Evolutionary conservation across 805 yeast genomes (phyloP).

Genomic region (Lipomyces lipofer): DNA sequence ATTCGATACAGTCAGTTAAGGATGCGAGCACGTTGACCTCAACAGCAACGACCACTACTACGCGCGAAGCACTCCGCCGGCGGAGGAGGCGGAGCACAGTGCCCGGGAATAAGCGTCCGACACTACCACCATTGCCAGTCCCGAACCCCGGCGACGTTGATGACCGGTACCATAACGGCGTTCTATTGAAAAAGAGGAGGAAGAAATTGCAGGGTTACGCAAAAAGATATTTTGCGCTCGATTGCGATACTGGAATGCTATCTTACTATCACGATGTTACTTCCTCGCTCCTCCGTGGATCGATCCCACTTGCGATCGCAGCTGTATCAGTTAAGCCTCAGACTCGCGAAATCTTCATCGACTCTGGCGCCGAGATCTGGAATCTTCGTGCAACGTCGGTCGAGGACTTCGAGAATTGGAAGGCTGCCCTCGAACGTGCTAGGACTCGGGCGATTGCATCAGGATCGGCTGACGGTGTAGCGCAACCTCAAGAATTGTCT

Average conservation of each 20-base stretch:
- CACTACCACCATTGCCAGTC: neutral
- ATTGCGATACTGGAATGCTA: constrained; percentile 76
- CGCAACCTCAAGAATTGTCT: constrained; percentile 6
- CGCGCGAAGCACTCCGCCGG: neutral
- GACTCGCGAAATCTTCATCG: constrained; percentile 70
- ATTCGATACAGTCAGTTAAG: constrained; percentile 10
- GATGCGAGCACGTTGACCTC: constrained; percentile 18
- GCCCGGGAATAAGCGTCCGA: neutral
- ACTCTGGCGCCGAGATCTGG: constrained; percentile 97
- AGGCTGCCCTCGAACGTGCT: constrained; percentile 51
- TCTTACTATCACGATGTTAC: constrained; percentile 71
- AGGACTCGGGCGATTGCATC: constrained; percentile 10
- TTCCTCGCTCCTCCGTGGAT: constrained; percentile 76
- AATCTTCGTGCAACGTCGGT: constrained; percentile 66
- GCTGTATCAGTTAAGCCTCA: constrained; percentile 77
- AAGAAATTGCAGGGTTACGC: constrained; percentile 84
- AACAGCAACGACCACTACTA: neutral
- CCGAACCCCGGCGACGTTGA: constrained; percentile 21
- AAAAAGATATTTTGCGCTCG: constrained; percentile 79
- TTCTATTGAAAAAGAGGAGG: constrained; percentile 74
- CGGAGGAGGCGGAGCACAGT: neutral
- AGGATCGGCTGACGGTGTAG: neutral
- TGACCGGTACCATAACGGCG: constrained; percentile 65
- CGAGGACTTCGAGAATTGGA: constrained; percentile 78
- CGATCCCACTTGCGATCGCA: constrained; percentile 81